Base-by-base conservation (phyloP, 1,284 basidiomycete species). In the Exobasidium cylindrosporum region DNA sequence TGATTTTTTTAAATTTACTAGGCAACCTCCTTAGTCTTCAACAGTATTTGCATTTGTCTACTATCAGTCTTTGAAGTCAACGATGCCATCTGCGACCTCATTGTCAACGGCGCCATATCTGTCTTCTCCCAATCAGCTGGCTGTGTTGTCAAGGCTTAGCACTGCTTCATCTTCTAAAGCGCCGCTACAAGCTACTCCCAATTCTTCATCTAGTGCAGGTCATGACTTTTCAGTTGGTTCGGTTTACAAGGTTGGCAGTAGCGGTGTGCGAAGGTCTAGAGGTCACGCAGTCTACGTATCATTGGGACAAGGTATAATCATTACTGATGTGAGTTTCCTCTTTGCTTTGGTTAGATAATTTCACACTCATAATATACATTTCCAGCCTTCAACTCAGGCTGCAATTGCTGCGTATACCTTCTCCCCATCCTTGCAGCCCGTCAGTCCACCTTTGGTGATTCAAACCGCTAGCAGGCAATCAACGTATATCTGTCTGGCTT, bases 291-390 rank as follows among this genome's bases (percentile, higher is more conserved):
- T 50, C 7, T 50, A 50, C 21, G 10, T 50, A 24, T 24, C 47
- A 14, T 7, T 21, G 7, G 47, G 47, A 7, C 24, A 50, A 50
- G 47, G 47, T 26, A 21, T 50, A 7, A 21, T 50, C 14, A 24
- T 50, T 50, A 23, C 21, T 50, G 47, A 50, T 50, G 47, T 50
- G 47, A 50, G 47, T 10, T 40, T 17, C n/a, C n/a, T n/a, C n/a
- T n/a, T n/a, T n/a, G n/a, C n/a, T n/a, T n/a, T n/a, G n/a, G n/a
- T n/a, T n/a, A n/a, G n/a, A n/a, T n/a, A n/a, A n/a, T n/a, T n/a
- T n/a, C n/a, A n/a, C n/a, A n/a, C n/a, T n/a, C n/a, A n/a, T n/a
- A n/a, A n/a, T n/a, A n/a, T 21, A 7, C 47, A 23, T 31, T 55
- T 28, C n/a, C n/a, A 55, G 21, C 24, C 53, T 4, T 30, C 21